These are phyloP conservation scores for Phanerochaete sordida DNA, from an alignment of 768 basidiomycete species.

Conservation along the genomic window DNA sequence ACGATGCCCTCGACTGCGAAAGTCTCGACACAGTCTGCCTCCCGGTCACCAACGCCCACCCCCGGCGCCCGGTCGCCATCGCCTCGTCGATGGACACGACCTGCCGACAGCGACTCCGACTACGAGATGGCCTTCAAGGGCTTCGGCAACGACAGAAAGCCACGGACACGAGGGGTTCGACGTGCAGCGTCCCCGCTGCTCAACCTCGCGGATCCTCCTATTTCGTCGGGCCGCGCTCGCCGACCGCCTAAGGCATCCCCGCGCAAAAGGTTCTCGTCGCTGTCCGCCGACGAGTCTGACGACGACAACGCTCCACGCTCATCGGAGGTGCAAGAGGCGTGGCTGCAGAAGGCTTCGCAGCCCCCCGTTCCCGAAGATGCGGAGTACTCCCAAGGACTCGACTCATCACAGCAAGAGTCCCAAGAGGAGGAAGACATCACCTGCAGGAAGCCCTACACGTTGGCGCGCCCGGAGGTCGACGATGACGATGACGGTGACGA, in stretches of 20 bases:
- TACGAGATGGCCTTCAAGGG: not conserved
- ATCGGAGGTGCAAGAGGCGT: not conserved
- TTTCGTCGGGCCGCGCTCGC: no score
- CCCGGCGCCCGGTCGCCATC: not conserved
- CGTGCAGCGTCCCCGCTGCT: no score
- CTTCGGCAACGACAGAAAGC: not conserved
- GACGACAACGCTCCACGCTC: not conserved
- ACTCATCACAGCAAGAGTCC: not conserved
- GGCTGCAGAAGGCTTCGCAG: not conserved
- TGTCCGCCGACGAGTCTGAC: not conserved
- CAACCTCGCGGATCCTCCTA: no score
- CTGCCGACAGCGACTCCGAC: not conserved
- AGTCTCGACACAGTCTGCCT: no score
- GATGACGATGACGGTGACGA: no score
- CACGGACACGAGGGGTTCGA: no score
- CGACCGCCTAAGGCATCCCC: not conserved
- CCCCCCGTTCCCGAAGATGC: not conserved
- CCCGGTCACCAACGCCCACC: no score
- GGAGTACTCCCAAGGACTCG: not conserved
- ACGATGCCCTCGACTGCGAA: no score
- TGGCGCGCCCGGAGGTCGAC: not conserved
- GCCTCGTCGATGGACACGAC: not conserved
- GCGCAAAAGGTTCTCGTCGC: not conserved
- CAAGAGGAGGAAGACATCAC: not conserved
- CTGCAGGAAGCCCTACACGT: not conserved